These are phyloP conservation scores for Arthrobotrys entomopaga DNA, from an alignment of 2,329 filamentous ascomycete genomes.

Conservation along the genomic window DNA sequence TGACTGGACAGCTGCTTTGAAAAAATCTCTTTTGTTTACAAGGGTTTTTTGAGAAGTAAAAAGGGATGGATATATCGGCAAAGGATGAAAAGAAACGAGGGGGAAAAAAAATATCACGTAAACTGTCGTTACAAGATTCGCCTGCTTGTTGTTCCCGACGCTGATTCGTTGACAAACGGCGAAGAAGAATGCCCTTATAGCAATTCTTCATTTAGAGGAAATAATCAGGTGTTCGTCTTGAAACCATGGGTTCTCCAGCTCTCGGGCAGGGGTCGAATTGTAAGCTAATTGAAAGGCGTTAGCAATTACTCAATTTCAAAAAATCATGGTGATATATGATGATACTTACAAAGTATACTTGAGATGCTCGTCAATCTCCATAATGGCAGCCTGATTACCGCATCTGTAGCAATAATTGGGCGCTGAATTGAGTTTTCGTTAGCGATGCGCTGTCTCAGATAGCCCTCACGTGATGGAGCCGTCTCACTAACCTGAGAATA, in stretches of 20 bases:
- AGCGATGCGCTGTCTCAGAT: conserved; percentile 15
- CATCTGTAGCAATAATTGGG: conserved; percentile 98
- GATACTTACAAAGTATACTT: conserved; percentile 96
- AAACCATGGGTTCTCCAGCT: conserved; percentile 98
- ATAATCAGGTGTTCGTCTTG: conserved; percentile 95
- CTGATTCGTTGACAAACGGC: conserved; percentile 11
- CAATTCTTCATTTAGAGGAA: conserved; percentile 76
- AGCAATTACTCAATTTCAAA: conserved; percentile 28
- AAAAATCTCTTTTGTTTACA: conserved; percentile 24
- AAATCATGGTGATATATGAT: background rate
- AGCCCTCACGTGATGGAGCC: background rate
- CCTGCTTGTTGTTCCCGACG: conserved; percentile 6
- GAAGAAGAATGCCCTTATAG: conserved; percentile 1
- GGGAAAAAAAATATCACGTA: conserved; percentile 28
- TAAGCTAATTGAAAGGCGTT: conserved; percentile 71
- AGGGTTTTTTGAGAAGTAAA: background rate
- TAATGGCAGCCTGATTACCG: conserved; percentile 99
- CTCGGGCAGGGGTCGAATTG: conserved; percentile 99
- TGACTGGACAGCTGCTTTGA: conserved; percentile 18
- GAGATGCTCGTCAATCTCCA: conserved; percentile 99
- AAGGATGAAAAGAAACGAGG: background rate
- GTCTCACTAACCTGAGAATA: conserved; percentile 80
- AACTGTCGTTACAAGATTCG: conserved; percentile 36
- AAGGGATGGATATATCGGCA: background rate
- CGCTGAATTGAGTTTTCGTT: conserved; percentile 65